Evolutionary conservation across 2,329 filamentous ascomycete species (phyloP), one percentile per base, ranked within the genome.

Genomic region (Ilyonectria destructans): DNA sequence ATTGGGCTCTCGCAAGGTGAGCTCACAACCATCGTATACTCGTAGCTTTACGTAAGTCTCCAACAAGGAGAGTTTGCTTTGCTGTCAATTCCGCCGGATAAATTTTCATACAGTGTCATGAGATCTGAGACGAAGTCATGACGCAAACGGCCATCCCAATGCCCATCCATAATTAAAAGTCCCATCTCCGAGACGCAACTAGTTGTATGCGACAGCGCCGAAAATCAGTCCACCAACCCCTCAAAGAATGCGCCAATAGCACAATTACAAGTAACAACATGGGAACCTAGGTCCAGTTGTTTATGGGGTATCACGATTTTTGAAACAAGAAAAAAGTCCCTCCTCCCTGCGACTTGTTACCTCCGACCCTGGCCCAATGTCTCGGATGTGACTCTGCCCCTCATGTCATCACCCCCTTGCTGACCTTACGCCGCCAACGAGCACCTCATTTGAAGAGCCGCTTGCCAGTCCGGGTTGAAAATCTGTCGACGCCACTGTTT

Each of bases 401-500:
- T 49, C 55, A 17, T 29, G 7, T 13, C n/a, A 35, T 37, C 12
- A 35, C 26, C 33, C 9, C 43, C 33, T 45, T 35, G 35, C 54
- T 61, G 15, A 23, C 8, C 31, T 49, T 45, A 15, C 43, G 31
- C 33, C 43, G 33, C 59, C 33, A 17, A 40, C 12, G n/a, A 31
- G 55, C 51, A 48, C 26, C 51, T 85, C 75, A 88, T 76, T 82
- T 87, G 74, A 90, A 90, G 15, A 90, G 80, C 45, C 85, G 81
- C 67, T 83, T 84, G 2, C 87, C 86, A 1, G 86, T 88, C 52
- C 84, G 81, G 1, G 85, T 82, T 0, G 87, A 85, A 63, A 91
- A 92, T 35, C 90, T 82, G 73, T 91, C 89, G 0, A 87, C 85
- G 0, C 90, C 90, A 63, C 85, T 89, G 45, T 83, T 82, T 62